These are phyloP conservation scores for Vaccinium myrtillus DNA, from an alignment of 148 eudicot genomes.

Conservation along the genomic window DNA sequence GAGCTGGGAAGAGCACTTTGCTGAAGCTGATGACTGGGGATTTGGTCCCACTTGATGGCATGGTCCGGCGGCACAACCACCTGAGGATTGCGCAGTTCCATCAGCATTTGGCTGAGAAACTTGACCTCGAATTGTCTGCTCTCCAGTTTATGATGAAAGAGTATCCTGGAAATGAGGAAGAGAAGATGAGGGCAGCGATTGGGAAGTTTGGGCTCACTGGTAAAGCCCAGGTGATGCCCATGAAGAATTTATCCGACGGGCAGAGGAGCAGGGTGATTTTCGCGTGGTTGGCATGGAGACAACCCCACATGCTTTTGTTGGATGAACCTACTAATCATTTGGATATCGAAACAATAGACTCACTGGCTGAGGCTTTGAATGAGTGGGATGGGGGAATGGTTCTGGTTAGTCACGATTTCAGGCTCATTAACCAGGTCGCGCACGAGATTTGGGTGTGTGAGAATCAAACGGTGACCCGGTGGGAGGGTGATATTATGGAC, in stretches of 20 bases:
- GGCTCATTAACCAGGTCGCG: constrained; percentile 96
- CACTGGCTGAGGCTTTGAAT: constrained; percentile 84
- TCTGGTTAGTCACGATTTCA: constrained; percentile 88
- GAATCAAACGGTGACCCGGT: constrained; percentile 73
- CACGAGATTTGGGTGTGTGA: constrained; percentile 97
- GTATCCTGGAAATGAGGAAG: constrained; percentile 90
- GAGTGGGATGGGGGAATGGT: constrained; percentile 99
- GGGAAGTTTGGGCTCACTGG: constrained; percentile 86
- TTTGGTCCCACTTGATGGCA: constrained; percentile 73
- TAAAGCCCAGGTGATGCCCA: constrained; percentile 88
- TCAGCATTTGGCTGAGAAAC: constrained; percentile 87
- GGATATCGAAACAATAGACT: constrained; percentile 94
- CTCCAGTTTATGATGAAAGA: constrained; percentile 73
- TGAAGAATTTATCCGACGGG: constrained; percentile 86
- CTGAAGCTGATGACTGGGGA: constrained; percentile 99
- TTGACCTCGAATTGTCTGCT: constrained; percentile 77
- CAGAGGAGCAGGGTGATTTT: constrained; percentile 85
- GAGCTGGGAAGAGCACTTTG: constrained; percentile 96
- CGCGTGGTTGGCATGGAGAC: constrained; percentile 88
- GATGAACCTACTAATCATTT: constrained; percentile 97
- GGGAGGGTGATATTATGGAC: constrained; percentile 90
- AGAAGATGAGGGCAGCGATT: constrained; percentile 89
- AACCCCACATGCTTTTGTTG: constrained; percentile 81
- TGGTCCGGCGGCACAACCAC: constrained; percentile 90
- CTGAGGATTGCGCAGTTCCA: constrained; percentile 87